Conservation (phyloP, 2,329 filamentous ascomycete species). For the Trichoderma brevicompactum region DNA sequence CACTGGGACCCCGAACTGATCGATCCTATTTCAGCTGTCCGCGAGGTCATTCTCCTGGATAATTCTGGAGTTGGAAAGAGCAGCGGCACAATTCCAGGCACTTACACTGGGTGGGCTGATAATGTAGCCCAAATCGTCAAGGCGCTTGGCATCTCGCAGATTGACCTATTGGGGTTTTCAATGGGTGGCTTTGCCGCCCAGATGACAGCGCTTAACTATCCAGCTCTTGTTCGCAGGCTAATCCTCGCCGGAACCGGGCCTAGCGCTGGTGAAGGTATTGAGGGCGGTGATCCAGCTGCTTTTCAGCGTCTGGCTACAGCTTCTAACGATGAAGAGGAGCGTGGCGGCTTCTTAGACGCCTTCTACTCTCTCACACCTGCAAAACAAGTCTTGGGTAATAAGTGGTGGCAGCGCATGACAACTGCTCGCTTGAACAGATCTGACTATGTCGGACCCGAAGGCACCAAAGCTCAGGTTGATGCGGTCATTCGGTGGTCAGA, state of each 20-base stretch:
- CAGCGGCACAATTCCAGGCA: constrained; percentile 1
- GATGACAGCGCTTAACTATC: constrained; percentile 15
- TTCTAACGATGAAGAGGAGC: constrained; percentile 14
- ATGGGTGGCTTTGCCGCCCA: constrained; percentile 21
- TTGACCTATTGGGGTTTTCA: constrained; percentile 14
- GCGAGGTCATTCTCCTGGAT: not conserved
- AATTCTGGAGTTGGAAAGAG: not conserved
- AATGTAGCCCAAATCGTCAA: constrained; percentile 6
- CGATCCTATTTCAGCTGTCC: not conserved
- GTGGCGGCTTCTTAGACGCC: not conserved
- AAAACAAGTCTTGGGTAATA: not conserved
- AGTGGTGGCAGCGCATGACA: constrained; percentile 14
- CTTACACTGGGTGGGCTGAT: constrained; percentile 6
- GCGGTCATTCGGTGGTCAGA: not conserved
- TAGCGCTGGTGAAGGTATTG: constrained; percentile 17
- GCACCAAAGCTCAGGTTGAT: not conserved
- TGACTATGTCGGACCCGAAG: not conserved
- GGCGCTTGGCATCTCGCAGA: constrained; percentile 1
- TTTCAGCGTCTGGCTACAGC: constrained; percentile 5
- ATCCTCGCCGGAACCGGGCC: constrained; percentile 19
- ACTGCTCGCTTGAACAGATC: constrained; percentile 10
- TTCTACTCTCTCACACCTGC: constrained; percentile 12
- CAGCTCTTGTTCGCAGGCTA: constrained; percentile 9
- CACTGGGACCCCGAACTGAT: constrained; percentile 13
- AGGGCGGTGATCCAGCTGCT: not conserved